Evolutionary conservation across 2,329 filamentous ascomycete species (phyloP), one percentile per base, ranked within the genome.

Genomic region (Diaporthe aspalathi): DNA sequence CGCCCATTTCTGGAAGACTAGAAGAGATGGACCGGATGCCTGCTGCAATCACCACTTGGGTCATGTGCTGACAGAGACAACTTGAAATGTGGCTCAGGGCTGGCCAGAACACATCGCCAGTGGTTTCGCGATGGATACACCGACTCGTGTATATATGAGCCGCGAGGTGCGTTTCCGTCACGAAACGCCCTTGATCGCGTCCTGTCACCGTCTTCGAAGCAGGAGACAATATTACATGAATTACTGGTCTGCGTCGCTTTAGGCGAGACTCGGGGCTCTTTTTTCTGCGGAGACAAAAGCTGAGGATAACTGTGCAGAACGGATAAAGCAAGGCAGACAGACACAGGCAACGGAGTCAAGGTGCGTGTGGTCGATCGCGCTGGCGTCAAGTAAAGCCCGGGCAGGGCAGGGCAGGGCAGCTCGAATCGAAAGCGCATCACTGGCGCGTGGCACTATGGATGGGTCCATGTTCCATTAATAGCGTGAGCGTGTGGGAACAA

Each of bases 261-360:
- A 1, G 35, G 22, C 22, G 35, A n/a, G 3, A 27, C 6, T 60
- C 54, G 38, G 54, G 35, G 54, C 35, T n/a, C 5, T 43, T 2
- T n/a, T 20, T 43, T 35, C 32, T 9, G 53, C 22, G 17, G 29
- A 60, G 56, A 24, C 32, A 60, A 40, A 22, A 60, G 38, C 56
- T 24, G 38, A 29, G 24, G 29, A 16, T 27, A 9, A n/a, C 11
- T 3, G 20, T 35, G 20, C 16, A 45, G 17, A 12, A 12, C 5
- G 35, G 35, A n/a, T 16, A 27, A 29, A 29, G 56, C 22, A 38
- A 60, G 56, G 56, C 56, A 43, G 56, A 40, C 54, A 60, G 6
- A n/a, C n/a, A n/a, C 22, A 40, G 12, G 22, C 20, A 40, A 40
- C 16, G 32, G 11, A 24, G 6, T 24, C 32, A 17, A 32, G 5